Conservation (phyloP, 2,329 filamentous ascomycete genomes). For the Cercospora sp. region DNA sequence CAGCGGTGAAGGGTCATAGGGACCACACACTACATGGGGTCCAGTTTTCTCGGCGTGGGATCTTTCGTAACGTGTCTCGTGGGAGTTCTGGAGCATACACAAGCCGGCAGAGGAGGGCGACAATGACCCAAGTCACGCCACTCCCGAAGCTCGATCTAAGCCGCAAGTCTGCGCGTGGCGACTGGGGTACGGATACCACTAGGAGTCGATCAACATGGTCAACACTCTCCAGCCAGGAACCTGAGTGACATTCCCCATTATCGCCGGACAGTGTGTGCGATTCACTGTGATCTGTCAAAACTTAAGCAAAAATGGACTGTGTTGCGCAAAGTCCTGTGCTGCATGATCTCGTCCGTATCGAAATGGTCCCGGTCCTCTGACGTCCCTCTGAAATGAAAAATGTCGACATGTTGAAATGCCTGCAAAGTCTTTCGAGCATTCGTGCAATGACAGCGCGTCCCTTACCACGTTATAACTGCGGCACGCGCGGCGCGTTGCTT, state of each 20-base stretch:
- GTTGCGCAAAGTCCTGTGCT: neutral
- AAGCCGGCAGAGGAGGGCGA: neutral
- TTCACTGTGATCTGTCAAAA: neutral
- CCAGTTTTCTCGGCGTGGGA: neutral
- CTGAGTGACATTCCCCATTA: neutral
- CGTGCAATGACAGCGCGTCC: neutral
- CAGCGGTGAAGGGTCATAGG: neutral
- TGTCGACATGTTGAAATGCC: neutral
- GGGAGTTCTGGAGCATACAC: neutral
- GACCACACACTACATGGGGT: neutral
- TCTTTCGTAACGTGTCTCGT: neutral
- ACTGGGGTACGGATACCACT: neutral
- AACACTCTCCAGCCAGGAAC: neutral
- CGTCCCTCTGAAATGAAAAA: neutral
- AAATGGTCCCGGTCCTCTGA: neutral
- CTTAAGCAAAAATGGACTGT: neutral
- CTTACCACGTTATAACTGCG: neutral
- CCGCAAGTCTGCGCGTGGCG: neutral
- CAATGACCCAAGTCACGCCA: slow-evolving; percentile 6
- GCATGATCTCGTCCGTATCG: neutral
- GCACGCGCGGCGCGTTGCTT: neutral
- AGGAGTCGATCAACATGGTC: neutral
- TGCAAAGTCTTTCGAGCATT: neutral
- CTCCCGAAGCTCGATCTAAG: slow-evolving; percentile 1
- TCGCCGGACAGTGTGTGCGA: neutral